Base-by-base conservation (phyloP, 2,329 filamentous ascomycete genomes). In the Penicillium brasilianum region DNA sequence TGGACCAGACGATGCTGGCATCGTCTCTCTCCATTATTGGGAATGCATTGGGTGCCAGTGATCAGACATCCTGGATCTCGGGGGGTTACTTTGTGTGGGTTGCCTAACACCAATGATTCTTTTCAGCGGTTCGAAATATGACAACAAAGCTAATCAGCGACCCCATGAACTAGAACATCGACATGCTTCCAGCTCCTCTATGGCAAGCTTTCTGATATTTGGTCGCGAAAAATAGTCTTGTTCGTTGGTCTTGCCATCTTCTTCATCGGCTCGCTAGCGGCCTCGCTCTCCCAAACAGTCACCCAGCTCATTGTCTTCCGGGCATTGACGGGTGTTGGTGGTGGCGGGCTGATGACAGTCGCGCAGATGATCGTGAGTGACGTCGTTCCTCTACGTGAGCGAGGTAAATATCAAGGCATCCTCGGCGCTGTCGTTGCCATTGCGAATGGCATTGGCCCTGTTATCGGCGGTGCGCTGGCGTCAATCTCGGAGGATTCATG, bases 111-210 rank as follows among this genome's bases (percentile, higher is more conserved):
- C 7, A 49, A n/a, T 43, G 10, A 22, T 18, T 22, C 30, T 16
- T 22, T 16, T 22, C 8, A n/a, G 37, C 10, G 11, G 20, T 9
- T 8, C 2, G 16, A 4, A 18, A 8, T n/a, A n/a, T 25, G 9
- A 28, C 8, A 9, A n/a, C 1, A 1, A 5, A 10, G 22, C 39
- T 55, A n/a, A 56, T 13, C 6, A 5, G 5, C 13, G 9, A 18
- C 10, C 1, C 14, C 4, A 4, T 62, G 75, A 89, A 28, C 25
- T 49, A 83, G 93, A 34, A 92, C 90, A 0, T 90, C 87, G 10
- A 88, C 87, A 0, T 83, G 83, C 13, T 89, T 88, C 67, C 86
- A 88, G 69, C 83, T 88, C 53, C 77, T 90, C 3, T 88, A 89
- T 70, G 87, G 87, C 22, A 81, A 85, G 0, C 70, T 88, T 8